These are phyloP conservation scores for Leptosphaerulina australis DNA, from an alignment of 2,329 filamentous ascomycete species.

Conservation along the genomic window DNA sequence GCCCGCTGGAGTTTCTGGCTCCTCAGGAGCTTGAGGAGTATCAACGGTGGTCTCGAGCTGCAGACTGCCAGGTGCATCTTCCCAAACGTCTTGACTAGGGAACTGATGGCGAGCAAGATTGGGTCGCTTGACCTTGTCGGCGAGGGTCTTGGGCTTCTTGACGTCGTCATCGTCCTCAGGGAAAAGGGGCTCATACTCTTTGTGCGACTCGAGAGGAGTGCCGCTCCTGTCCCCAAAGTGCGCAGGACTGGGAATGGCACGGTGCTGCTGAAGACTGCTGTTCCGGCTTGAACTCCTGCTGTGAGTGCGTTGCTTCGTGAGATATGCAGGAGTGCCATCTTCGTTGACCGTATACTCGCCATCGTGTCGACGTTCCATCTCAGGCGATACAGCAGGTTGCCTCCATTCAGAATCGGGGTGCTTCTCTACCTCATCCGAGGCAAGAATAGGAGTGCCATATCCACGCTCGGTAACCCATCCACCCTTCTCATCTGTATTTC, in stretches of 20 bases:
- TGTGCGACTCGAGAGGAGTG: slow-evolving; percentile 82
- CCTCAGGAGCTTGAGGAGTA: slow-evolving; percentile 70
- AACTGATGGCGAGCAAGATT: slow-evolving; percentile 67
- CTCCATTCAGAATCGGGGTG: slow-evolving; percentile 70
- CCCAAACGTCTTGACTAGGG: slow-evolving; percentile 96
- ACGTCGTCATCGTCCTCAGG: slow-evolving; percentile 71
- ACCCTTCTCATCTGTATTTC: slow-evolving; percentile 54
- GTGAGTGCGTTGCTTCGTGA: slow-evolving; percentile 60
- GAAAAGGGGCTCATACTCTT: slow-evolving; percentile 95
- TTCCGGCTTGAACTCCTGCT: slow-evolving; percentile 55
- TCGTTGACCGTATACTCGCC: slow-evolving; percentile 59
- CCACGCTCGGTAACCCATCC: slow-evolving; percentile 64
- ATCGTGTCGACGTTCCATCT: slow-evolving; percentile 61
- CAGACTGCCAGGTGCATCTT: slow-evolving; percentile 87
- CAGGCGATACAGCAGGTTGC: slow-evolving; percentile 81
- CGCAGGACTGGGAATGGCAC: slow-evolving; percentile 35
- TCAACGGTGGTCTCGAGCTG: slow-evolving; percentile 80
- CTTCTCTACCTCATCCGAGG: slow-evolving; percentile 83
- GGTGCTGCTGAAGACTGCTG: slow-evolving; percentile 64
- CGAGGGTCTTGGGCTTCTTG: slow-evolving; percentile 58
- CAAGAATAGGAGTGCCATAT: slow-evolving; percentile 80
- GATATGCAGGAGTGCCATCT: slow-evolving; percentile 48
- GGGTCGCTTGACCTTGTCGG: slow-evolving; percentile 62
- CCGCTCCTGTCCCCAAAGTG: slow-evolving; percentile 58
- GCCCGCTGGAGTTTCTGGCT: slow-evolving; percentile 51